Base-by-base conservation (phyloP, 2,329 filamentous ascomycete species). In the Rhynchosporium secalis region DNA sequence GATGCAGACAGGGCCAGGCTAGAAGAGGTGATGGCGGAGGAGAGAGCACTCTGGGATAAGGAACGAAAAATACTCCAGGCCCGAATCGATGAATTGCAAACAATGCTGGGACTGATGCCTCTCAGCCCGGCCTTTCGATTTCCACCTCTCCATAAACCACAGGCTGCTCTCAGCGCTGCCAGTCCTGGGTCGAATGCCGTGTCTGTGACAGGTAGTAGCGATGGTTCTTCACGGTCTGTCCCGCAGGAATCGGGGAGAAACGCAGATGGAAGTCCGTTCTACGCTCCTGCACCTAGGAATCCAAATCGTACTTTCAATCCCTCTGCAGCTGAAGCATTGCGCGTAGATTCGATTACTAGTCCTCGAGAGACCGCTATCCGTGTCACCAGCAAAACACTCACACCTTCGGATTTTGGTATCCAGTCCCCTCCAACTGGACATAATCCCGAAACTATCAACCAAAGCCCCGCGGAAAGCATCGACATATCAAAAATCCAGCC, bases 401-500 rank as follows among this genome's bases (percentile, higher is more conserved):
- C 63, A 13, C 62, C 71, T 4, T 70, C 71, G 3, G 72, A 75
- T 63, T 75, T 75, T 48, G 66, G 66, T 3, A 56, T 66, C 1
- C 62, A 69, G 28, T 67, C 65, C 12, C 65, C 68, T 33, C 47
- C 49, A 5, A 47, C 49, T 7, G 43, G 36, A 13, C 58, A 66
- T 45, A 63, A 69, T 26, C 62, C 68, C 15, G 56, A 57, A n/a
- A 38, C 63, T 2, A 70, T 71, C 26, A 60, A 63, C 26, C 71
- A 72, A 60, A 63, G 60, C 6, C 62, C 62, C 7, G 33, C 52
- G 8, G 71, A 73, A 31, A 77, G 81, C 33, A 83, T 87, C 56
- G 84, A 86, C 62, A 80, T 87, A 9, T 79, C 81, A 48, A 79
- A 82, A 63, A 81, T 86, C 31, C 80, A 86, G 66, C 82, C 83